Conservation (phyloP, 768 basidiomycete species). For the Mycena haematopus region DNA sequence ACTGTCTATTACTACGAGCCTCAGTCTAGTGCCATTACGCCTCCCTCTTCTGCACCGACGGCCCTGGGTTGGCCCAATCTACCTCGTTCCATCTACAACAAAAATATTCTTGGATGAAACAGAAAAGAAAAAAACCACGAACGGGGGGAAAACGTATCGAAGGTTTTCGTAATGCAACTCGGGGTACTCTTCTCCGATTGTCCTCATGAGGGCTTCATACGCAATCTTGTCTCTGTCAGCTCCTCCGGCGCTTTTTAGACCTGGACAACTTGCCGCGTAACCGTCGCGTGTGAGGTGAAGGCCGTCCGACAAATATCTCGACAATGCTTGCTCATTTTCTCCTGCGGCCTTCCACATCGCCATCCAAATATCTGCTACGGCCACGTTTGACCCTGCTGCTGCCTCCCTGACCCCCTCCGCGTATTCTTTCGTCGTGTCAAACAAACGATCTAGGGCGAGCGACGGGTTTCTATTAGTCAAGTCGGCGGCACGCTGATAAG, state of each 20-base stretch:
- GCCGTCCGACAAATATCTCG: constrained; percentile 70
- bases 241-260: not conserved
- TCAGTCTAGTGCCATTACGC: too few relatives aligned
- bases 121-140: constrained; percentile 46
- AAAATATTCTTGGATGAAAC: not conserved
- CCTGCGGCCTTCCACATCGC: constrained; percentile 78
- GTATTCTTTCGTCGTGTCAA: constrained; percentile 69
- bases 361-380: constrained; percentile 78
- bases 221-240: constrained; percentile 54
- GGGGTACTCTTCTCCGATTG: constrained; percentile 64
- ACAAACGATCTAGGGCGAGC: constrained; percentile 60
- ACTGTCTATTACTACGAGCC: too few relatives aligned
- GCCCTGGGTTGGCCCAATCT: not conserved
- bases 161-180: constrained; percentile 73
- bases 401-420: constrained; percentile 73
- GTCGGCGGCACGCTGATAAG: constrained; percentile 58
- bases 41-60: constrained; percentile 10
- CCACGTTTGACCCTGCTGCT: constrained; percentile 59
- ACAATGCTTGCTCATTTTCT: constrained; percentile 57
- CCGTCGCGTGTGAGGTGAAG: constrained; percentile 81
- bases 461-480: constrained; percentile 58
- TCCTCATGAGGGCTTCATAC: constrained; percentile 64
- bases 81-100: constrained; percentile 46
- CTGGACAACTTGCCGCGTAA: constrained; percentile 61
- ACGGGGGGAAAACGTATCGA: constrained; percentile 64